These are phyloP conservation scores for Bretschneidera sinensis DNA, from an alignment of 345 rosid species.

Conservation along the genomic window DNA sequence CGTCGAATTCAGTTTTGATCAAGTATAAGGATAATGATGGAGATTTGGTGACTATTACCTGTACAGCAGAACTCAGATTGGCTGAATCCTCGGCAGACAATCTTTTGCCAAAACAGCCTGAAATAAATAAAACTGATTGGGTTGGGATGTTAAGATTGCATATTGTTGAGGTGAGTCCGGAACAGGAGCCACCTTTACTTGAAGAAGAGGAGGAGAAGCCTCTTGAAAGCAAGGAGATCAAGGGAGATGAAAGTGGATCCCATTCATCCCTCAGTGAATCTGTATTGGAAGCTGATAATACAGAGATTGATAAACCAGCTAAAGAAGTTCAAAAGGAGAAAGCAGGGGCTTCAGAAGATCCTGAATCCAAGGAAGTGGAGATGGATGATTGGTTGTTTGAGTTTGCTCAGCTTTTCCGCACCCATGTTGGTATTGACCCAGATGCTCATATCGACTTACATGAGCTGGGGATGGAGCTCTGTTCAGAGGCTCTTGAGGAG, in stretches of 20 bases:
- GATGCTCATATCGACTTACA: conserved; percentile 95
- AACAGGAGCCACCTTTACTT: conserved; percentile 72
- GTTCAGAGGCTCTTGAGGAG: conserved; percentile 96
- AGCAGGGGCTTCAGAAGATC: conserved; percentile 51
- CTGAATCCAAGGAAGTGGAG: conserved; percentile 77
- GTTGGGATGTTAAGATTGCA: conserved; percentile 78
- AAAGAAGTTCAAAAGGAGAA: conserved; percentile 53
- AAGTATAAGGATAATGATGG: conserved; percentile 90
- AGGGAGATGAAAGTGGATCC: conserved; percentile 52
- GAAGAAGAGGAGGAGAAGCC: conserved; percentile 82
- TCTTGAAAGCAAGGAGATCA: conserved; percentile 44
- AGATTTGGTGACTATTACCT: conserved; percentile 86
- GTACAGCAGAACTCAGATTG: conserved; percentile 66
- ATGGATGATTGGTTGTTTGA: conserved; percentile 99
- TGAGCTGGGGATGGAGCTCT: conserved; percentile 99
- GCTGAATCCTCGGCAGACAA: conserved; percentile 68
- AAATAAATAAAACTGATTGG: conserved; percentile 41
- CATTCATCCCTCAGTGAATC: conserved; percentile 49
- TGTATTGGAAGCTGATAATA: conserved; percentile 39
- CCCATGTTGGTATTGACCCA: conserved; percentile 88
- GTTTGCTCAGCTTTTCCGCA: conserved; percentile 91
- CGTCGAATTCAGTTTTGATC: conserved; percentile 80
- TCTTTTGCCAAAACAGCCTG: conserved; percentile 52
- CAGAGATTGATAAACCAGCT: conserved; percentile 46
- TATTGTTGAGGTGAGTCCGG: conserved; percentile 85